phyloP scores from a whole-genome alignment of 2,329 filamentous ascomycete species.

The Tolypocladium ophioglossoides region DNA sequence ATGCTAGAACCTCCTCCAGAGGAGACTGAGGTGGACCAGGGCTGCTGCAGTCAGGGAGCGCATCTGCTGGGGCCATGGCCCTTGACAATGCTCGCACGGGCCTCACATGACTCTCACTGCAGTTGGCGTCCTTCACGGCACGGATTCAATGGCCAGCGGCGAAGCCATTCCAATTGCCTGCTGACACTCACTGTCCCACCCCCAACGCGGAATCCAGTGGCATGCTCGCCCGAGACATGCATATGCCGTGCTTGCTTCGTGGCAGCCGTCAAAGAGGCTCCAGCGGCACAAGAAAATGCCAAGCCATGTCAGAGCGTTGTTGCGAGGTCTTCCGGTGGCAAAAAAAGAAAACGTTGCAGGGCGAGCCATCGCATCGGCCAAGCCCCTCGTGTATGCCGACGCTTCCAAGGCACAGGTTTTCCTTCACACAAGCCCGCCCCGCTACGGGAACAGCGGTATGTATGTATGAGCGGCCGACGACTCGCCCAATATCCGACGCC shows the following conservation, averaged over 20 bases:
- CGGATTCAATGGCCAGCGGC: background rate
- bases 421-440: background rate
- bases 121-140: no score
- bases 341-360: background rate
- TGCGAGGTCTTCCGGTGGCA: background rate
- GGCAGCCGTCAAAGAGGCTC: background rate
- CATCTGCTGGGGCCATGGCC: background rate
- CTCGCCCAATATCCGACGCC: background rate
- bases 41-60: background rate
- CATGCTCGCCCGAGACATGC: background rate
- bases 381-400: background rate
- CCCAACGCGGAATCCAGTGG: background rate
- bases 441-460: background rate
- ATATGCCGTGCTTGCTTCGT: background rate
- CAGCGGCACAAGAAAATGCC: background rate
- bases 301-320: background rate
- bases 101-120: background rate
- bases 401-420: background rate
- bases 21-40: background rate
- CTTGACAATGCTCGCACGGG: background rate
- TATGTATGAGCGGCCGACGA: background rate
- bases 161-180: background rate
- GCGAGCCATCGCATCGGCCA: background rate
- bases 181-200: background rate
- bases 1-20: no score